A percentile compares a stretch with the other conserved stretches of the same genome.
Conservation (phyloP, 2,329 filamentous ascomycete species). For the Paecilomyces niveus region DNA sequence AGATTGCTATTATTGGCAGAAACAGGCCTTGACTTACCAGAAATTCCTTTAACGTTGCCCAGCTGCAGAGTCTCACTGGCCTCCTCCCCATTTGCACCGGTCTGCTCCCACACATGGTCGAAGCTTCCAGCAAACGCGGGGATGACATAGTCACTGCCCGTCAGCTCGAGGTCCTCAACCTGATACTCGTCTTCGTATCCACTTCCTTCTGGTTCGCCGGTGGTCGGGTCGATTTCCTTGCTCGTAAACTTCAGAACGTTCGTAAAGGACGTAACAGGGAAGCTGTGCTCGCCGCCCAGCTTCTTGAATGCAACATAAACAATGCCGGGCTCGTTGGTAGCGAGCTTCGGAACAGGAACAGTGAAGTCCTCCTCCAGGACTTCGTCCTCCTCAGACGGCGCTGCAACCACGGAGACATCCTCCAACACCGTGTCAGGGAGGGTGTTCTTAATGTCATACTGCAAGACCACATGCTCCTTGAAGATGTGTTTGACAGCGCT, state of each 20-base stretch:
- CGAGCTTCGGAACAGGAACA: constrained; percentile 75
- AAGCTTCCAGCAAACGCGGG: constrained; percentile 94
- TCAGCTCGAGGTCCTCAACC: constrained; percentile 84
- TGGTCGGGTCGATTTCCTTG: constrained; percentile 95
- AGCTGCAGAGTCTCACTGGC: constrained; percentile 86
- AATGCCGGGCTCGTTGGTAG: constrained; percentile 79
- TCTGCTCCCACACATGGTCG: constrained; percentile 90
- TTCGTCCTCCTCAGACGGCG: constrained; percentile 75
- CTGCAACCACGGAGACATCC: constrained; percentile 76
- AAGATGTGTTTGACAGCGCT: constrained; percentile 93
- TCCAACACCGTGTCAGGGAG: constrained; percentile 84
- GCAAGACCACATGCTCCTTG: constrained; percentile 91
- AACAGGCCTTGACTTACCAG: constrained; percentile 54
- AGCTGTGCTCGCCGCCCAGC: constrained; percentile 63
- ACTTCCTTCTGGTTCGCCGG: constrained; percentile 80
- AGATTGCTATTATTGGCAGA: neutral
- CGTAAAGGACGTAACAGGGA: constrained; percentile 74
- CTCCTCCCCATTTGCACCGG: constrained; percentile 81
- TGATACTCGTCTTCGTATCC: constrained; percentile 98
- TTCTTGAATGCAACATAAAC: constrained; percentile 95
- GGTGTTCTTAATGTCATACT: constrained; percentile 98
- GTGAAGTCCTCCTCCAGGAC: constrained; percentile 78
- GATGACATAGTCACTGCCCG: constrained; percentile 87
- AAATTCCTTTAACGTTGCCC: constrained; percentile 81
- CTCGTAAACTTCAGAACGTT: constrained; percentile 95